A percentile compares a stretch with the other conserved stretches of the same genome.
Evolutionary conservation across 2,329 filamentous ascomycete genomes (phyloP).

Genomic region (Cyclaneusma minus): DNA sequence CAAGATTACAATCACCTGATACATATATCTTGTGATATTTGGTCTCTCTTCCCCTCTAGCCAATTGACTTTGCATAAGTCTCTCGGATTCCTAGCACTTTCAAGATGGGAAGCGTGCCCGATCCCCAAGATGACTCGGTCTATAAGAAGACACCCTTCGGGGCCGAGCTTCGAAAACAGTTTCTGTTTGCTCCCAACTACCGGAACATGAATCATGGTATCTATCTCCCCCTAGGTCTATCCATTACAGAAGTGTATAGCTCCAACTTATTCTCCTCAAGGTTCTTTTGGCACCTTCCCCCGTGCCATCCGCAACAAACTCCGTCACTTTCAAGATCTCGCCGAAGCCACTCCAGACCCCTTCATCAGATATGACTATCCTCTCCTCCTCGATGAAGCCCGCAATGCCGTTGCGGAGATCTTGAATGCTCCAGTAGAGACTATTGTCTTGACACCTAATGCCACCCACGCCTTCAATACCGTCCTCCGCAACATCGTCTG

Average conservation of each 20-base stretch:
- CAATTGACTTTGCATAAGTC: not conserved
- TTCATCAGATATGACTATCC: conserved; percentile 61
- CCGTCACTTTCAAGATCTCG: conserved; percentile 46
- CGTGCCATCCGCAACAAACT: conserved; percentile 40
- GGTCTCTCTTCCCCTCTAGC: not conserved
- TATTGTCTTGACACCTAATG: conserved; percentile 68
- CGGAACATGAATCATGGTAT: conserved; percentile 22
- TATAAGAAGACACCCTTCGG: conserved; percentile 16
- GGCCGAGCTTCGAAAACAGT: conserved; percentile 19
- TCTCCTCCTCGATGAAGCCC: conserved; percentile 44
- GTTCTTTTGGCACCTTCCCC: conserved; percentile 71
- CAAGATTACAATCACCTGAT: no score
- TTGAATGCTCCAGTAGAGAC: conserved; percentile 50
- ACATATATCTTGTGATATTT: no score
- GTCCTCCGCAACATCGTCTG: conserved; percentile 64
- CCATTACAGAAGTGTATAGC: not conserved
- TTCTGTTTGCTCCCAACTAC: conserved; percentile 16
- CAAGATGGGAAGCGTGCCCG: no score
- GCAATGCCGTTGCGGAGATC: conserved; percentile 46
- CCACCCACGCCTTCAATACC: conserved; percentile 63
- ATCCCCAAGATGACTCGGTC: no score
- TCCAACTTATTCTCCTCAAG: conserved; percentile 16
- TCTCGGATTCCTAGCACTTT: no score
- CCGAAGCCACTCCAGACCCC: conserved; percentile 55
- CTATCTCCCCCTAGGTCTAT: not conserved